Conservation (phyloP, 306 rosid species). For the Cicer cuneatum region DNA sequence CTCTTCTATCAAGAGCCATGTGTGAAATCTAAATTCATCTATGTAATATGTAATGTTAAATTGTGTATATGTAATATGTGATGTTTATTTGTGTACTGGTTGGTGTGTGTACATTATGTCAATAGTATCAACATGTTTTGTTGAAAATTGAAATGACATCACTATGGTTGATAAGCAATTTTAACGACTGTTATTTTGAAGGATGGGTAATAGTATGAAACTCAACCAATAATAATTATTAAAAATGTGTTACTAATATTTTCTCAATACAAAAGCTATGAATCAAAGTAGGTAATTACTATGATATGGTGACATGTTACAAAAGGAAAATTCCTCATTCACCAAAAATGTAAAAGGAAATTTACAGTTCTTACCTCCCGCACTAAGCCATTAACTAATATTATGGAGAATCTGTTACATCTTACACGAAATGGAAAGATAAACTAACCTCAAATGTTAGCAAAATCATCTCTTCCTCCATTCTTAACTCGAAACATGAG, state of each 20-base stretch:
- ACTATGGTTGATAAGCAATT: background rate
- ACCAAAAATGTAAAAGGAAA: conserved; percentile 25
- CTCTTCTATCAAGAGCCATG: conserved; percentile 42
- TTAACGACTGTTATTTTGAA: no score
- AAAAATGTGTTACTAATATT: background rate
- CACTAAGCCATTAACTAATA: conserved; percentile 20
- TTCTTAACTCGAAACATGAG: conserved; percentile 27
- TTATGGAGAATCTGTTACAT: conserved; percentile 34
- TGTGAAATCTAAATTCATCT: conserved; percentile 15
- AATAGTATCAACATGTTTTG: background rate
- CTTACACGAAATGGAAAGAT: conserved; percentile 23
- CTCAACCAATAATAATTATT: background rate
- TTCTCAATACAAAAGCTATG: background rate
- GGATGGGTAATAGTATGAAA: background rate
- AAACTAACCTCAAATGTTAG: conserved; percentile 39
- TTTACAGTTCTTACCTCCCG: conserved; percentile 42
- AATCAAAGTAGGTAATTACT: conserved; percentile 4
- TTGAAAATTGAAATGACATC: background rate
- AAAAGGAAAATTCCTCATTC: conserved; percentile 21
- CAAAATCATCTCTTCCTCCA: conserved; percentile 42
- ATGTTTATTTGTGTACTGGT: background rate
- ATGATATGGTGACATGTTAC: conserved; percentile 17
- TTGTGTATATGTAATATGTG: background rate
- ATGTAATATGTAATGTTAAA: background rate
- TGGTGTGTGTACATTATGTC: background rate